phyloP scores from a whole-genome alignment of 2,329 filamentous ascomycete genomes.

The Cladosporium sp. region DNA sequence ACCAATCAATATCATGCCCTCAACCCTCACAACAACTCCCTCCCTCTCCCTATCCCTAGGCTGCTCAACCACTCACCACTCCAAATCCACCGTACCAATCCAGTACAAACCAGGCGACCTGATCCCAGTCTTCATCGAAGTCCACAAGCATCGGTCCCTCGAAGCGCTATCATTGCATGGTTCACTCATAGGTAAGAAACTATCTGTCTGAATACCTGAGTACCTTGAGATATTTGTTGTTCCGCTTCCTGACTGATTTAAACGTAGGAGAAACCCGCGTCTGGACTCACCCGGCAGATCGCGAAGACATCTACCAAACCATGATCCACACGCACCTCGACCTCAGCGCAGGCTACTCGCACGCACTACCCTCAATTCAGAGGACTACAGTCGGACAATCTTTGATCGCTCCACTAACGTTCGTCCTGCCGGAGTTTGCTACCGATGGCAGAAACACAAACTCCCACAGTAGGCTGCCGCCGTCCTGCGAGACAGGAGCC shows the following conservation, averaged over 20 bases:
- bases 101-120: slow-evolving; percentile 14
- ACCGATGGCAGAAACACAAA: neutral
- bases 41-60: slow-evolving; percentile 12
- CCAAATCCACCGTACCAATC: neutral
- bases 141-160: slow-evolving; percentile 11
- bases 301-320: slow-evolving; percentile 11
- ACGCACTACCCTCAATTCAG: neutral
- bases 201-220: neutral
- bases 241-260: neutral
- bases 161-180: slow-evolving; percentile 13
- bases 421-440: slow-evolving; percentile 5
- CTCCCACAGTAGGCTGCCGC: neutral
- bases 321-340: slow-evolving; percentile 16
- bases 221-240: neutral
- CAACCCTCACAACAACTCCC: neutral
- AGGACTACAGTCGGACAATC: neutral
- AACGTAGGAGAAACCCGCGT: slow-evolving; percentile 2
- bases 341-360: neutral
- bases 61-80: slow-evolving; percentile 46
- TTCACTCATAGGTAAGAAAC: slow-evolving; percentile 3
- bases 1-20: neutral
- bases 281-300: slow-evolving; percentile 2
- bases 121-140: slow-evolving; percentile 7
- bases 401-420: neutral
- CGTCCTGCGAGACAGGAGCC: slow-evolving; percentile 8